These are phyloP conservation scores for Penicillium silybi DNA, from an alignment of 495 filamentous ascomycete genomes.

Conservation along the genomic window DNA sequence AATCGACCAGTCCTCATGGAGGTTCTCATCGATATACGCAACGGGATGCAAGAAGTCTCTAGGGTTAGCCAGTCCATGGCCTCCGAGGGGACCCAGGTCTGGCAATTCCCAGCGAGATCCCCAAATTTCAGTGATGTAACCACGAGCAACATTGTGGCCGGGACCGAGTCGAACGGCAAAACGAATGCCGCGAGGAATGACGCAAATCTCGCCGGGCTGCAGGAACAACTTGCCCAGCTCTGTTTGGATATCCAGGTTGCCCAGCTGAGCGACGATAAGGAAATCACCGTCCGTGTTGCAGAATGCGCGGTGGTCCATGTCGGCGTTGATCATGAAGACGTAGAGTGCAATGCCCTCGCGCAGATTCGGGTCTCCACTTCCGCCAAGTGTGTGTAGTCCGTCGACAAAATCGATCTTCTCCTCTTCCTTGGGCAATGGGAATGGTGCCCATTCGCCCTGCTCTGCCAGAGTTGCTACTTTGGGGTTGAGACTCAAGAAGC, in stretches of 20 bases:
- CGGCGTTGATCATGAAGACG: constrained; percentile 11
- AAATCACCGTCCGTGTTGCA: constrained; percentile 43
- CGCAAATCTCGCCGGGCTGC: constrained; percentile 41
- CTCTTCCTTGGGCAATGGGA: constrained; percentile 30
- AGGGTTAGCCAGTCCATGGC: constrained; percentile 37
- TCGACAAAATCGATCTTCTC: constrained; percentile 39
- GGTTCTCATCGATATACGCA: constrained; percentile 35
- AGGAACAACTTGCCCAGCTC: constrained; percentile 41
- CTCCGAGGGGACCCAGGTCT: constrained; percentile 37
- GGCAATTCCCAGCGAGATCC: constrained; percentile 38
- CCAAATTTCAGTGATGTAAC: constrained; percentile 42
- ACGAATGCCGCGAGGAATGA: constrained; percentile 36
- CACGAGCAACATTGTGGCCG: constrained; percentile 20
- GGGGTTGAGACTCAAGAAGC: constrained; percentile 38
- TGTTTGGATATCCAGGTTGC: constrained; percentile 40
- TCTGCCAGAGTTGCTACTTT: constrained; percentile 33
- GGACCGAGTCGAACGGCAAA: constrained; percentile 28
- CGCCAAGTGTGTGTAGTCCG: constrained; percentile 37
- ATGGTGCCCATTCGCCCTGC: constrained; percentile 41
- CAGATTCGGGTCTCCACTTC: constrained; percentile 25
- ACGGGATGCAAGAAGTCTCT: constrained; percentile 42
- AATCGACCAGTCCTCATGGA: constrained; percentile 33
- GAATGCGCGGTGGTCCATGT: constrained; percentile 29
- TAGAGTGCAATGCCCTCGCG: constrained; percentile 11
- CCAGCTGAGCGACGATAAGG: constrained; percentile 37